Base-by-base conservation (phyloP, 140 eudicot species). In the Ambrosia hybrid region DNA sequence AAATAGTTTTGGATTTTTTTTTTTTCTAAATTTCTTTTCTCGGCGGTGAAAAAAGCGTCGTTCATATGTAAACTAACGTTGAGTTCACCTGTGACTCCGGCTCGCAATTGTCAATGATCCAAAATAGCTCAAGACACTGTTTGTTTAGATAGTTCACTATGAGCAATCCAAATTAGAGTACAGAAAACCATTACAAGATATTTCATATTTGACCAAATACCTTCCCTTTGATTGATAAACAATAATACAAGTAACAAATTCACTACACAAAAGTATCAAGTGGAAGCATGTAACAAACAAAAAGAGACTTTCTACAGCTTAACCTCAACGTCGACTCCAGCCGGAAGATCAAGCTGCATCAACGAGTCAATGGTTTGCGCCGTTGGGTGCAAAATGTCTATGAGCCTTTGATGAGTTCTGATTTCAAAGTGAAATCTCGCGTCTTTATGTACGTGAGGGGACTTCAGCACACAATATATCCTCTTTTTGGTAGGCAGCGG, bases 381-480 rank as follows among this genome's bases (percentile, higher is more conserved):
- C 65, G 99, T 95, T 2, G 99, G 97, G 80, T 91, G 81, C 53
- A 90, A 82, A 64, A 95, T 95, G 78, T 91, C 97, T 15, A 95
- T 95, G 14, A 95, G 87, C 36, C 99, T 84, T 65, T 86, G 90
- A 77, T 95, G 99, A 36, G 97, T 95, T 82, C 99, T 71, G 80
- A 95, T 95, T 83, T 95, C 99, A 58, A 90, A 95, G 51, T 95
- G 99, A 79, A 90, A 88, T 74, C 99, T 84, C 43, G 97, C 97
- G 48, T 91, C 99, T 77, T 95, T 95, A 82, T 95, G 88, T 5
- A 95, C 99, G 12, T 91, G 97, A 9, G 97, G 99, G 13, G 99
- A 95, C 78, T 88, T 91, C 6, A 91, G 90, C 77, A 91, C 97
- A 82, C 96, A 91, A 13, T 86, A 88, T 13, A 91, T 75, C 52